Evolutionary conservation across 768 basidiomycete species (phyloP).

Genomic region (Suillus sp.): DNA sequence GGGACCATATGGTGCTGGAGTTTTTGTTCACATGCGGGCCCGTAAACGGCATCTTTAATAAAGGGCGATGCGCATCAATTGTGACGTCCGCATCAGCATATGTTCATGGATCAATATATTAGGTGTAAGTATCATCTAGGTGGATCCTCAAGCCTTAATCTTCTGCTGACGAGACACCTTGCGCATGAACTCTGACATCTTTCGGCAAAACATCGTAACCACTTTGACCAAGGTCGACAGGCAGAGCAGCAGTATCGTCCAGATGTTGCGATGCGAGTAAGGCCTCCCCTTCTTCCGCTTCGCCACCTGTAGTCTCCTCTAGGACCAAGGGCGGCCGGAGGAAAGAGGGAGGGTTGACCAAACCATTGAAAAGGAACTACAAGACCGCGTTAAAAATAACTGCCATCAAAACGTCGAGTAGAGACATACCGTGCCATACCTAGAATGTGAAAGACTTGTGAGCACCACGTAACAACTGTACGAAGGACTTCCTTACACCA

Average conservation of each 20-base stretch:
- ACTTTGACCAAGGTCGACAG: constrained; percentile 76
- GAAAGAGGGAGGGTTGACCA: constrained; percentile 65
- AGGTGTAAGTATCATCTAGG: not conserved
- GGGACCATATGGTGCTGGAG: constrained; percentile 8
- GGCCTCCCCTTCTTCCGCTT: constrained; percentile 60
- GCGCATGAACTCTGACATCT: constrained; percentile 34
- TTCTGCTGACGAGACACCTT: constrained; percentile 17
- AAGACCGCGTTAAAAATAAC: constrained; percentile 1
- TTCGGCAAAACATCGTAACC: constrained; percentile 83
- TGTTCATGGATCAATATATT: constrained; percentile 4
- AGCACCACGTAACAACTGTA: constrained; percentile 11
- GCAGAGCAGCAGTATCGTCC: constrained; percentile 83
- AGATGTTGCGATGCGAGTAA: constrained; percentile 47
- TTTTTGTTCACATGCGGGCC: constrained; percentile 17
- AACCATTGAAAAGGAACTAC: constrained; percentile 89
- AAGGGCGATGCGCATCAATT: constrained; percentile 3
- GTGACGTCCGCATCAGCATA: constrained; percentile 3
- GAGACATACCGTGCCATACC: constrained; percentile 79
- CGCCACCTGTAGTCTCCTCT: constrained; percentile 35
- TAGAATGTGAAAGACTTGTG: constrained; percentile 30
- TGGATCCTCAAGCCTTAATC: constrained; percentile 13
- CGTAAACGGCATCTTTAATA: constrained; percentile 17
- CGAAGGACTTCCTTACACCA: constrained; percentile 70
- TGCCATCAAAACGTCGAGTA: constrained; percentile 5
- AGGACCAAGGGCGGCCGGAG: constrained; percentile 48